Base-by-base conservation (phyloP, 208 protist genomes). In the Leishmania martiniquensis region DNA sequence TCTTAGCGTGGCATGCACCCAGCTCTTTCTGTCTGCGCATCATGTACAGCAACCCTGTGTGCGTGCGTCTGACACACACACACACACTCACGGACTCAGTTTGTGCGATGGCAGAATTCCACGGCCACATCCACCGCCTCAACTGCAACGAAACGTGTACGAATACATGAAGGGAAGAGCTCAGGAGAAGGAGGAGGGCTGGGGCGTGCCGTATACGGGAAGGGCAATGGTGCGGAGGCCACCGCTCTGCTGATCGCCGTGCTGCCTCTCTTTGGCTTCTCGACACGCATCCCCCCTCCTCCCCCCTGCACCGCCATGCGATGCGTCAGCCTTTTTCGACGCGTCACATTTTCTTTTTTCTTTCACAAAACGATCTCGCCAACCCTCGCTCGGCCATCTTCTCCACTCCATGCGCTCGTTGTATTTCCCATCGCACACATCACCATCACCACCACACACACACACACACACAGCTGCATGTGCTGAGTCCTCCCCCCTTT, bases 401-500 rank as follows among this genome's bases (percentile, higher is more conserved):
- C 4, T 34, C 34, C 55, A 34, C n/a, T 20, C 55, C 55, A 32
- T 25, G 4, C 9, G 10, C 25, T 20, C n/a, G 7, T 15, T 60
- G n/a, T 25, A 10, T 17, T 25, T 34, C 55, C n/a, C 12, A 1
- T 25, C 12, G n/a, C 2, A 22, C 52, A 17, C 12, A 29, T 25
- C 9, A 59, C 54, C 1, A 20, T 10, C 55, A 34, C 10, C 55
- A 62, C 55, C 66, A 70, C 44, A 70, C 20, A 29, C 44, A 54
- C 20, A 70, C 66, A 70, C 66, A 70, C 39, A 66, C 54, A 54
- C n/a, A n/a, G n/a, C n/a, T n/a, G 42, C 60, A 51, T 29, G 52
- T 49, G 12, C 25, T n/a, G n/a, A 1, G 7, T 68, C 15, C 9
- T 25, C 54, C 65, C 45, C 32, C 34, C 4, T 45, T 72, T 62